These are phyloP conservation scores for Salix koriyanagi DNA, from an alignment of 345 rosid genomes.

Conservation along the genomic window DNA sequence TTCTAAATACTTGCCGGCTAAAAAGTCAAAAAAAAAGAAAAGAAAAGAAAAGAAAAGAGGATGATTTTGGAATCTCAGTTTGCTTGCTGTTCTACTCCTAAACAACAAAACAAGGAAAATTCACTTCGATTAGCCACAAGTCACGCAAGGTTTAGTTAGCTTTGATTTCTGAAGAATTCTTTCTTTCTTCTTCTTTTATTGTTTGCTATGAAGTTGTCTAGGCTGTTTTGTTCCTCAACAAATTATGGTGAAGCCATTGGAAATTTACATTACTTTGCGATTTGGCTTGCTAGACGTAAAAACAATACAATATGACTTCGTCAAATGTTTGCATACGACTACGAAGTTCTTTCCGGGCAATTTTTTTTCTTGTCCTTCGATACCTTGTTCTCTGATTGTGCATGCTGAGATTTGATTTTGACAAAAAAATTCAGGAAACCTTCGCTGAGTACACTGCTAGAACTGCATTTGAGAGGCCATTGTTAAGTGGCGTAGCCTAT, in stretches of 20 bases:
- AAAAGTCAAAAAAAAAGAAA: background rate
- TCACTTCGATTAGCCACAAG: background rate
- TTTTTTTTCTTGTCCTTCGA: background rate
- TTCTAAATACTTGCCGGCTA: background rate
- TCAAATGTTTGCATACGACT: background rate
- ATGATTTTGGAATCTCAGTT: constrained; percentile 2
- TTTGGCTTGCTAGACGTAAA: background rate
- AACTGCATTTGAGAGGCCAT: constrained; percentile 92
- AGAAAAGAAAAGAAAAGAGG: background rate
- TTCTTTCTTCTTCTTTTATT: background rate
- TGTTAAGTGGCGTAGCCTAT: constrained; percentile 91
- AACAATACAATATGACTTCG: background rate
- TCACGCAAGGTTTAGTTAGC: background rate
- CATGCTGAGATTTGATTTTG: background rate
- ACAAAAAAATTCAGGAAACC: constrained; percentile 59
- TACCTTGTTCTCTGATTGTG: background rate
- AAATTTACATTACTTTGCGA: background rate
- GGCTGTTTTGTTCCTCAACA: background rate
- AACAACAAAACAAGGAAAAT: background rate
- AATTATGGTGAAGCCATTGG: background rate
- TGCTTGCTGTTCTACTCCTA: background rate
- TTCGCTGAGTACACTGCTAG: constrained; percentile 96
- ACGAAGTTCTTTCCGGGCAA: background rate
- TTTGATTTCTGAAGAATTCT: background rate
- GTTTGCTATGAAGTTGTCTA: background rate